Evolutionary conservation across 106 monocot genomes (phyloP).

Genomic region (Allium fistulosum): DNA sequence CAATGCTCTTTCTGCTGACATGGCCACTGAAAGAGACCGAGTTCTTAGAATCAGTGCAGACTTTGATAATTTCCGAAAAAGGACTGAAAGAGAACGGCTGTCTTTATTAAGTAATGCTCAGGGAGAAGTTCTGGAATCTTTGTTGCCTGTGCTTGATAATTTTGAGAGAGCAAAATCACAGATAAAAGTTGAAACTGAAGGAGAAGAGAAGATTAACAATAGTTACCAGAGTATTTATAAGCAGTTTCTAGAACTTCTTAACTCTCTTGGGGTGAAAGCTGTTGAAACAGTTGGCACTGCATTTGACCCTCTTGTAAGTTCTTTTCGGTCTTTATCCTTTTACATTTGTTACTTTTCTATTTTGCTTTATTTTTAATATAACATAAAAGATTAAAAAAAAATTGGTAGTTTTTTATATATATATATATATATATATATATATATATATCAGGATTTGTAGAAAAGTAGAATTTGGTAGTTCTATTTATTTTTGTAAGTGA

Average conservation of each 20-base stretch:
- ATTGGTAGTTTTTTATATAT: too few relatives aligned
- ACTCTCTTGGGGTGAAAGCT: slow-evolving; percentile 57
- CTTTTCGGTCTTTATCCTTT: not conserved
- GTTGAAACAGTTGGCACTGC: slow-evolving; percentile 69
- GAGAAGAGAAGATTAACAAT: slow-evolving; percentile 74
- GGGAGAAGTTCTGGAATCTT: slow-evolving; percentile 74
- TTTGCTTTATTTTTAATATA: too few relatives aligned
- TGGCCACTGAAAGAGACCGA: slow-evolving; percentile 42
- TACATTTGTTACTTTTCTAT: too few relatives aligned
- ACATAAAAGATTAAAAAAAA: too few relatives aligned
- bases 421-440: too few relatives aligned
- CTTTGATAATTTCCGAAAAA: slow-evolving; percentile 87
- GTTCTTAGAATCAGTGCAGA: slow-evolving; percentile 81
- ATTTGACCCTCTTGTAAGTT: slow-evolving; percentile 81
- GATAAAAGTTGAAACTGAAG: slow-evolving; percentile 75
- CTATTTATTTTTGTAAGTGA: too few relatives aligned
- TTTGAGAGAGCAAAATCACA: slow-evolving; percentile 88
- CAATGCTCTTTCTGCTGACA: slow-evolving; percentile 34
- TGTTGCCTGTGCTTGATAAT: slow-evolving; percentile 84
- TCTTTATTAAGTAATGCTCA: slow-evolving; percentile 69
- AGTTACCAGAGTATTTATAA: slow-evolving; percentile 94
- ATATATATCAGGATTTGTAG: too few relatives aligned
- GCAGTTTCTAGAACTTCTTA: slow-evolving; percentile 71
- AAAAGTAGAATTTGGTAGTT: too few relatives aligned
- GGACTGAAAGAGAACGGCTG: slow-evolving; percentile 61